Evolutionary conservation across 2,329 filamentous ascomycete species (phyloP).

Genomic region (Apiospora rasikravindrae): DNA sequence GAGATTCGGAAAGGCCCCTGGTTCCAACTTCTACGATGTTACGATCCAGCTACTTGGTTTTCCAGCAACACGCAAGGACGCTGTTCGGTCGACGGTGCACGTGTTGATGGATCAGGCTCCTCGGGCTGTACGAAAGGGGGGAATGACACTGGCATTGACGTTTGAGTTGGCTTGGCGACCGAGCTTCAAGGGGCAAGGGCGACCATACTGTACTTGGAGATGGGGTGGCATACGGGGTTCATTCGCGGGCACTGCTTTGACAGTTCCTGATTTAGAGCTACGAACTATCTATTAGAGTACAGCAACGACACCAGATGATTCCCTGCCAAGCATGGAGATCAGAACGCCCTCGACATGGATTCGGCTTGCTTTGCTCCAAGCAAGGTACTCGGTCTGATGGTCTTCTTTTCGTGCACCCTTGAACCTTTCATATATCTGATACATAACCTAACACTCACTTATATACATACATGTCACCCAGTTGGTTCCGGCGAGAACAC

Average conservation of each 20-base stretch:
- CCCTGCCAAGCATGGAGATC: neutral
- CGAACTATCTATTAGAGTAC: neutral
- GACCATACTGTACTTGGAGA: neutral
- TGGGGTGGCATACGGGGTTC: neutral
- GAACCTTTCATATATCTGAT: neutral
- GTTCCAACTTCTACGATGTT: neutral
- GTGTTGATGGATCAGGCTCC: neutral
- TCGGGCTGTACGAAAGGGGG: neutral
- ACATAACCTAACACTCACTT: too few relatives aligned
- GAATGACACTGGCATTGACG: neutral
- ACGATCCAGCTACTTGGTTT: neutral
- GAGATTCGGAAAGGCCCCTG: neutral
- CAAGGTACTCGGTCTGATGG: neutral
- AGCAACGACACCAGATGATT: neutral
- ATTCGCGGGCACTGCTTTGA: neutral
- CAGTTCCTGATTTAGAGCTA: conserved; percentile 3
- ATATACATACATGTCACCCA: neutral
- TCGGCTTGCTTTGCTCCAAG: neutral
- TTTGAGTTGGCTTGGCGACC: neutral
- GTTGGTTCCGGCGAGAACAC: neutral
- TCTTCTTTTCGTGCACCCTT: neutral
- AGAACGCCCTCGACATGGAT: neutral
- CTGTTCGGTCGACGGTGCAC: neutral
- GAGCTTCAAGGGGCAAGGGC: neutral
- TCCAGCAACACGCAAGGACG: neutral